These are phyloP conservation scores for Teratosphaeria gauchensis DNA, from an alignment of 2,329 filamentous ascomycete species.

Conservation along the genomic window DNA sequence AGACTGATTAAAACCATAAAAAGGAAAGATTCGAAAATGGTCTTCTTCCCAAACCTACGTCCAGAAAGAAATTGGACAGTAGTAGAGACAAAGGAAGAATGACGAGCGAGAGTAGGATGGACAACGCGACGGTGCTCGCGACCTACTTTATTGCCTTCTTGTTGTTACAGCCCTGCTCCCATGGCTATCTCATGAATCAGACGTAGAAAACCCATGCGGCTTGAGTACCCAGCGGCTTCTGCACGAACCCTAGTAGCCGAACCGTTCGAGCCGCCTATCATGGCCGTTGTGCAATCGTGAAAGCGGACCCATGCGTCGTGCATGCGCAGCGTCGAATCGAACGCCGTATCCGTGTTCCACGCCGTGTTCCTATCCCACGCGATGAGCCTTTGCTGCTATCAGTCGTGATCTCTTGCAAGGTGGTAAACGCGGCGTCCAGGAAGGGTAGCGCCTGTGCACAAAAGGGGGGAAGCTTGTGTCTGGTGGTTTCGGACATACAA, in stretches of 20 bases:
- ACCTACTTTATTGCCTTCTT: neutral
- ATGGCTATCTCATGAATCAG: neutral
- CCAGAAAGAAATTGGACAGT: neutral
- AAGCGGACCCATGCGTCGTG: neutral
- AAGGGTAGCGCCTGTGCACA: no score
- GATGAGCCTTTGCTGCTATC: no score
- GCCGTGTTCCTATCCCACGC: neutral
- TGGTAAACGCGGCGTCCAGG: no score
- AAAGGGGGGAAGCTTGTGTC: no score
- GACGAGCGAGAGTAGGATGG: no score
- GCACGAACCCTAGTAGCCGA: neutral
- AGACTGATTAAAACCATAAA: neutral
- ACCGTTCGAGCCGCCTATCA: neutral
- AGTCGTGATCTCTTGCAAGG: no score
- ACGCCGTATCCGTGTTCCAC: neutral
- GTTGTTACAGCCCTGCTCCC: neutral
- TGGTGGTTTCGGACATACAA: no score
- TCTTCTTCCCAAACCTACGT: neutral
- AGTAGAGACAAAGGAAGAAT: neutral
- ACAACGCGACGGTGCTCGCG: neutral
- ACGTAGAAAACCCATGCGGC: neutral
- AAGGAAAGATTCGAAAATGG: neutral
- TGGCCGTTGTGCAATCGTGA: neutral
- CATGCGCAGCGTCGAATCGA: neutral
- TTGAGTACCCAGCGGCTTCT: neutral